Conservation (phyloP, 495 filamentous ascomycete species). For the Penicillium turbatum region DNA sequence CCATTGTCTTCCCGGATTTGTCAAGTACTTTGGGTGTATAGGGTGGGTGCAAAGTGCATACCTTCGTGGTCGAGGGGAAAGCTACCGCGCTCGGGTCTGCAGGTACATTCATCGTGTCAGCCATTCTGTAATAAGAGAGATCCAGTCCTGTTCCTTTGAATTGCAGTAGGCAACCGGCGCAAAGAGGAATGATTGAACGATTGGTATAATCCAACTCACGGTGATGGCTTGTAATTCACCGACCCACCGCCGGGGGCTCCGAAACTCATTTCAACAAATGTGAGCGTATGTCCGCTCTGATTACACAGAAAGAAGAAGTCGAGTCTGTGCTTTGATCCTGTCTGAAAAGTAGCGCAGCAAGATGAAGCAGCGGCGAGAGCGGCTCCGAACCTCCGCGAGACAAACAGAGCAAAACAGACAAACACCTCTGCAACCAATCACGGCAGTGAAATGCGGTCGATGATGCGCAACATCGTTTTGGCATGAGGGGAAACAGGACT, state of each 20-base stretch:
- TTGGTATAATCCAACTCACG: slow-evolving; percentile 51
- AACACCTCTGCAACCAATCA: slow-evolving; percentile 26
- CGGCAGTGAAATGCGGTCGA: slow-evolving; percentile 7
- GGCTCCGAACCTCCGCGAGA: slow-evolving; percentile 5
- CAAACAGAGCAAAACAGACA: slow-evolving; percentile 41
- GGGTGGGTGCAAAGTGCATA: slow-evolving; percentile 27
- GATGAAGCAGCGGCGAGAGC: background rate
- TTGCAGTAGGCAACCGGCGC: background rate
- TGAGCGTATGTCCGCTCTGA: background rate
- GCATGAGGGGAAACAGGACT: slow-evolving; percentile 2
- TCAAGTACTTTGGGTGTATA: background rate
- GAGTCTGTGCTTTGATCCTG: background rate
- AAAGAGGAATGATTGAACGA: background rate
- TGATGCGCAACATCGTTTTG: slow-evolving; percentile 15
- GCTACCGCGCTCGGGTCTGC: slow-evolving; percentile 86
- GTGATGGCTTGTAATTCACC: slow-evolving; percentile 65
- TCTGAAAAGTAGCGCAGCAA: background rate
- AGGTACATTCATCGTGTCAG: background rate
- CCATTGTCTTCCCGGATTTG: background rate
- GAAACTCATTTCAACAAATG: slow-evolving; percentile 51
- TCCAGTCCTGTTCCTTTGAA: background rate
- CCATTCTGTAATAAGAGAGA: background rate
- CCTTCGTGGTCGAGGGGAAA: slow-evolving; percentile 96
- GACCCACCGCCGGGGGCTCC: slow-evolving; percentile 73
- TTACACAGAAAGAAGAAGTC: background rate